Percentiles rank a stretch among this genome's conserved stretches.
phyloP scores from a whole-genome alignment of 768 basidiomycete genomes.

The Amanita subjunquillea region DNA sequence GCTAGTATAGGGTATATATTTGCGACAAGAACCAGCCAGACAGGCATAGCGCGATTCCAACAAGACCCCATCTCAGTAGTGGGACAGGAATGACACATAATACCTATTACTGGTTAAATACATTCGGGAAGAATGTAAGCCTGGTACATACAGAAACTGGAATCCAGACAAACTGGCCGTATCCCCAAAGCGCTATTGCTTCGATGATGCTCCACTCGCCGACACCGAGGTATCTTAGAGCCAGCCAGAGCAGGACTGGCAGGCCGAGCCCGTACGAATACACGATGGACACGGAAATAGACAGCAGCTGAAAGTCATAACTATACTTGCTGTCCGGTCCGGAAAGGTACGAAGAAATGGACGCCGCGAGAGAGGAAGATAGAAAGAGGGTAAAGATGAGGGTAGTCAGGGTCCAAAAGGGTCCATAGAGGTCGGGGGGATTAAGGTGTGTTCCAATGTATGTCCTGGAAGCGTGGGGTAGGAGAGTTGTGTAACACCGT shows the following conservation, averaged over 20 bases:
- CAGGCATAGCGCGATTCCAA: conserved; percentile 58
- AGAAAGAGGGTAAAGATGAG: conserved; percentile 90
- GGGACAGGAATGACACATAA: conserved; percentile 82
- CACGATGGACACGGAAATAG: conserved; percentile 72
- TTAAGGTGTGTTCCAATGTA: conserved; percentile 55
- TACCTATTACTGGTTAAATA: conserved; percentile 31
- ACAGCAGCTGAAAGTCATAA: conserved; percentile 82
- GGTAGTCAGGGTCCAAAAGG: conserved; percentile 97
- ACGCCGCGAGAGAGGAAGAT: conserved; percentile 85
- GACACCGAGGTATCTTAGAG: conserved; percentile 76
- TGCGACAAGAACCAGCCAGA: conserved; percentile 81
- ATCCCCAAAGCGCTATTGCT: conserved; percentile 73
- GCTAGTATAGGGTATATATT: conserved; percentile 90
- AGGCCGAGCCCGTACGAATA: conserved; percentile 82
- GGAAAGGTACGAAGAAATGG: conserved; percentile 81
- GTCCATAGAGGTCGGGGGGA: conserved; percentile 77
- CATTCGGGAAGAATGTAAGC: background rate
- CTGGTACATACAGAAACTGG: conserved; percentile 58
- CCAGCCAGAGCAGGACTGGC: conserved; percentile 78
- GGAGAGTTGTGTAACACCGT: conserved; percentile 69
- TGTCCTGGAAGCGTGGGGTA: conserved; percentile 51
- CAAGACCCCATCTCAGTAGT: conserved; percentile 73
- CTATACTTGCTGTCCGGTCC: conserved; percentile 43
- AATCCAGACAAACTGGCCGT: conserved; percentile 81
- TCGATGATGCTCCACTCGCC: conserved; percentile 88